Conservation (phyloP, 306 rosid species). For the Ochetophila trinervis region DNA sequence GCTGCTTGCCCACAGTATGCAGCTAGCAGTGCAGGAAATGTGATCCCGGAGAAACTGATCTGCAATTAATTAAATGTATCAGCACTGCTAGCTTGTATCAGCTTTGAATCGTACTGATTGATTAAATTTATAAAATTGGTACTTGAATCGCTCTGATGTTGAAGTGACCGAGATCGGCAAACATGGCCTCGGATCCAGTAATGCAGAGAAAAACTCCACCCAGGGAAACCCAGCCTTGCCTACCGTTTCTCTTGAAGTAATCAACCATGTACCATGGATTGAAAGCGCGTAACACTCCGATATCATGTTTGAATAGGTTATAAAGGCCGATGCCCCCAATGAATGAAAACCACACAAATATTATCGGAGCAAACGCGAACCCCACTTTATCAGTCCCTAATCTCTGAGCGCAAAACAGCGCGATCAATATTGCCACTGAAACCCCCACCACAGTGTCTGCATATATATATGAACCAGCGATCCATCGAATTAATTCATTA, state of each 20-base stretch:
- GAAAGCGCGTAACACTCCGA: constrained; percentile 46
- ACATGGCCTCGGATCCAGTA: constrained; percentile 88
- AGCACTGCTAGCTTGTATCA: background rate
- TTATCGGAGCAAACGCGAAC: constrained; percentile 47
- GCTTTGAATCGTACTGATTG: too few relatives aligned
- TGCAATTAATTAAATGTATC: constrained; percentile 14
- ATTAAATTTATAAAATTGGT: too few relatives aligned
- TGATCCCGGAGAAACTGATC: constrained; percentile 52
- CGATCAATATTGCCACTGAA: constrained; percentile 43
- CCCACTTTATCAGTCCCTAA: constrained; percentile 73
- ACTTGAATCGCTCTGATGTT: constrained; percentile 68
- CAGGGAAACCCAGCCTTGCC: constrained; percentile 54
- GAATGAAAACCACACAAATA: constrained; percentile 50
- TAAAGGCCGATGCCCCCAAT: constrained; percentile 52
- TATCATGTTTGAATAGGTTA: constrained; percentile 52
- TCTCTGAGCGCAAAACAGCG: constrained; percentile 40
- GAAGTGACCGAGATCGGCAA: constrained; percentile 93
- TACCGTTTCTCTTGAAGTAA: constrained; percentile 52
- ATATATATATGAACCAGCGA: background rate
- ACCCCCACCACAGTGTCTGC: constrained; percentile 54
- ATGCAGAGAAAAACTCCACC: constrained; percentile 61
- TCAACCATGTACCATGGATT: constrained; percentile 45
- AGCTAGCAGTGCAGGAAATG: constrained; percentile 42
- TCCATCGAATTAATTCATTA: background rate
- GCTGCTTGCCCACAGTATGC: constrained; percentile 62